Evolutionary conservation across 2,329 filamentous ascomycete species (phyloP), one percentile per base, ranked within the genome.

Genomic region (Thielaviopsis musarum): DNA sequence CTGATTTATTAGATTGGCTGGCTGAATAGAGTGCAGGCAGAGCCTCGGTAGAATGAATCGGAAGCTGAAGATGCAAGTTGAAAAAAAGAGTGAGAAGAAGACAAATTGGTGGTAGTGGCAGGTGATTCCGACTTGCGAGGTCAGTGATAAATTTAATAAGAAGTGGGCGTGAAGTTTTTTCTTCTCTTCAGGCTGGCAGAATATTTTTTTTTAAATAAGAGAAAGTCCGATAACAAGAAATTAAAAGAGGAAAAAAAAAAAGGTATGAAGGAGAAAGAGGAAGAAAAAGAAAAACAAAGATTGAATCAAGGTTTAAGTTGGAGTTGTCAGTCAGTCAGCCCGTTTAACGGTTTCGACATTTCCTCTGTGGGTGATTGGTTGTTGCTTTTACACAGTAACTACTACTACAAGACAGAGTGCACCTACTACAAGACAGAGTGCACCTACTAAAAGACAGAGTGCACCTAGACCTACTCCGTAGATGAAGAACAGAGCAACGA

Each of bases 151-250:
- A 26, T 26, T 26, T 34, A 34, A 28, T 4, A 7, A 34, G 30
- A 34, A 34, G 30, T 34, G 30, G 30, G 30, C 30, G 30, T 34
- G 30, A 34, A 34, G 30, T 6, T 51, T 17, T n/a, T 51, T 51
- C n/a, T 51, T 51, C 13, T 22, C 48, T 51, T 12, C n/a, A 51
- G 15, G 19, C 54, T 56, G 41, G 59, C 55, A 17, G 58, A 52
- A 56, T 54, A 59, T 30, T 61, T 59, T 57, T 49, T 62, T 57
- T n/a, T n/a, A 15, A 41, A 54, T 38, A 54, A 52, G 62, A 62
- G 57, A 58, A 59, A 56, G 61, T 59, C 61, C 59, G 54, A 62
- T 30, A 56, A 57, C 49, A 52, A 56, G 56, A 64, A 53, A 54
- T 52, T 55, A 48, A 28, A 34, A 34, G 9, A 10, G 9, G 2